Base-by-base conservation (phyloP, 768 basidiomycete species). In the Leccinum variicolor region DNA sequence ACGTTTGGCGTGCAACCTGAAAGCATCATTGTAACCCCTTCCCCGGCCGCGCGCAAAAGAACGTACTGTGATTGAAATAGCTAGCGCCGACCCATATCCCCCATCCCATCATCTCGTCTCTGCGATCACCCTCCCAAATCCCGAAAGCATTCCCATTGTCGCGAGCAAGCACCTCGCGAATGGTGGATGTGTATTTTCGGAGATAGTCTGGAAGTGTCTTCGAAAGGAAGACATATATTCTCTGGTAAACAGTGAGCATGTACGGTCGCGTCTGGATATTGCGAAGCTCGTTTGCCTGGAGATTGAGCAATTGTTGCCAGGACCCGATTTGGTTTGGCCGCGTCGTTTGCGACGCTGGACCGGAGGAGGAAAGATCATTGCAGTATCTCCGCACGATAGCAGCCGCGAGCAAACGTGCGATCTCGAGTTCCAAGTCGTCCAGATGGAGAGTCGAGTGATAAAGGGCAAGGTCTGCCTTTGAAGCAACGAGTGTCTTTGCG, bases 141-240 rank as follows among this genome's bases (percentile, higher is more conserved):
- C 86, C 87, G 58, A 89, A 88, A 8, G 83, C 79, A 60, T 88
- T 88, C 21, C 86, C 85, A 23, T 80, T 78, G 58, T 87, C 85
- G 13, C 86, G 78, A 15, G 77, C 77, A 17, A 87, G 71, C 10
- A 85, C 71, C 2, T 74, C 78, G n/a, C 86, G 81, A 31, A 83
- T 75, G 9, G 77, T 76, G 10, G 74, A 77, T 4, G 81, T 65
- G 52, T 75, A 81, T 53, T 64, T 62, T 48, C 56, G 59, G 14
- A 77, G 68, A 21, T 66, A 47, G 52, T 64, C 50, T 11, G 62
- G 57, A 28, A 79, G 65, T 39, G 74, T 65, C 41, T 76, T 72
- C 26, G 75, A 72, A 47, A 87, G 69, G 62, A 85, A 85, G 49
- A 75, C 69, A 62, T 82, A 87, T 49, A 84, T 73, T 15, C 80